phyloP scores from a whole-genome alignment of 1,284 basidiomycete genomes.

The Heliocybe sulcata region DNA sequence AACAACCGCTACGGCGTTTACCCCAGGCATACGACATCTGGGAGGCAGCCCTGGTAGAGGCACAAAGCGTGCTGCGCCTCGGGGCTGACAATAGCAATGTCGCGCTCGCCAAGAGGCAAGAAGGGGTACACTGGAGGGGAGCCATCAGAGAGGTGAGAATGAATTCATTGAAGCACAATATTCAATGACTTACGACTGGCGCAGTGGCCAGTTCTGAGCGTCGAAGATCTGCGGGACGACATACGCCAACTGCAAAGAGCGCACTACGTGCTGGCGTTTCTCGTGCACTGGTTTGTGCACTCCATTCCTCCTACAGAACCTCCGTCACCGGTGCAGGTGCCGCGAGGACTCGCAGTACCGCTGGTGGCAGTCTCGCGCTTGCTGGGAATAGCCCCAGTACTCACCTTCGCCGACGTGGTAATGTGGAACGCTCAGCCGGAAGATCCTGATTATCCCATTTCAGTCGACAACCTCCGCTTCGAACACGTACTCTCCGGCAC shows the following conservation, averaged over 20 bases:
- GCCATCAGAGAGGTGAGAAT: conserved; percentile 54
- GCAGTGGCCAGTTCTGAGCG: conserved; percentile 67
- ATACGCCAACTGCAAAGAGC: conserved; percentile 70
- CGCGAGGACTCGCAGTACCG: conserved; percentile 76
- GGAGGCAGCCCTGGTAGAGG: conserved; percentile 63
- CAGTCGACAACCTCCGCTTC: conserved; percentile 59
- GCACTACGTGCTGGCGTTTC: conserved; percentile 84
- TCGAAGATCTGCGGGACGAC: conserved; percentile 41
- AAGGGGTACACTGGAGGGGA: conserved; percentile 62
- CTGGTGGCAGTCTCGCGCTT: conserved; percentile 69
- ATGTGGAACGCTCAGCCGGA: conserved; percentile 86
- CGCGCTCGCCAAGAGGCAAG: conserved; percentile 38
- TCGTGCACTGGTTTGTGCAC: conserved; percentile 88
- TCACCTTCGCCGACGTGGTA: conserved; percentile 95
- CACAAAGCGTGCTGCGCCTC: conserved; percentile 50
- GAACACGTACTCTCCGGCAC: conserved; percentile 79
- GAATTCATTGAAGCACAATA: conserved; percentile 18
- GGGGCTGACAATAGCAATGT: conserved; percentile 50
- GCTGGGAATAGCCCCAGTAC: conserved; percentile 84
- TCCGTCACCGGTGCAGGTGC: conserved; percentile 47
- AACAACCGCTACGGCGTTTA: conserved; percentile 56
- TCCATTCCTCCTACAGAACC: conserved; percentile 47
- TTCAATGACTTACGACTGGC: neutral
- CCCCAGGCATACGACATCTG: conserved; percentile 54
- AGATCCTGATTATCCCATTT: conserved; percentile 44